Evolutionary conservation across 192 early-diverging fungal species (phyloP).

Genomic region (Backusella westeae): DNA sequence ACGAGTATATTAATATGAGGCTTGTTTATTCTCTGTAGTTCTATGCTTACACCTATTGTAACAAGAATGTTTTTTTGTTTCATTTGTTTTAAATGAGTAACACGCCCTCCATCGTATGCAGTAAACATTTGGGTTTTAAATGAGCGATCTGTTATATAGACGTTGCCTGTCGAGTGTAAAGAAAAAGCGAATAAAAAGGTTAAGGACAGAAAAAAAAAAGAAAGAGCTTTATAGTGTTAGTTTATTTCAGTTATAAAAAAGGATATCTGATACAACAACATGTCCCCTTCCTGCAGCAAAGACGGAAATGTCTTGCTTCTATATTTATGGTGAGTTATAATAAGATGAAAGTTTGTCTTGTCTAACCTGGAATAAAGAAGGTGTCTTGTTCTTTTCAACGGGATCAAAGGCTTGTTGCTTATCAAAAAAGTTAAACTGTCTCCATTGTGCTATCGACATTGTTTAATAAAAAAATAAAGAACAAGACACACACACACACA

Average conservation of each 20-base stretch:
- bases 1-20: background rate
- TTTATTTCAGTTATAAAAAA: background rate
- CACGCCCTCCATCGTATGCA: slow-evolving; percentile 57
- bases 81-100: slow-evolving; percentile 83
- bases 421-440: slow-evolving; percentile 78
- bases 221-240: no score
- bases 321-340: background rate
- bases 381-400: slow-evolving; percentile 47
- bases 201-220: background rate
- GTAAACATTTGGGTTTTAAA: slow-evolving; percentile 65
- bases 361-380: slow-evolving; percentile 49
- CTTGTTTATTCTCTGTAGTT: slow-evolving; percentile 12
- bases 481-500: background rate
- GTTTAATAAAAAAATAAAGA: background rate
- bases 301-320: slow-evolving; percentile 17
- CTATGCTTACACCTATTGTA: slow-evolving; percentile 69
- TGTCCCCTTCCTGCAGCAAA: slow-evolving; percentile 17
- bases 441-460: slow-evolving; percentile 52
- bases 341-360: background rate
- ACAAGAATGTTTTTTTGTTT: slow-evolving; percentile 77
- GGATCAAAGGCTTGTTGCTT: slow-evolving; percentile 59
- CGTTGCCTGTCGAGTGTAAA: slow-evolving; percentile 48
- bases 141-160: slow-evolving; percentile 66
- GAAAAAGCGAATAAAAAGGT: background rate
- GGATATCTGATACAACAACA: slow-evolving; percentile 13